Evolutionary conservation across 2,329 filamentous ascomycete genomes (phyloP).

Genomic region (Cladosporium austrohemisphaericum): DNA sequence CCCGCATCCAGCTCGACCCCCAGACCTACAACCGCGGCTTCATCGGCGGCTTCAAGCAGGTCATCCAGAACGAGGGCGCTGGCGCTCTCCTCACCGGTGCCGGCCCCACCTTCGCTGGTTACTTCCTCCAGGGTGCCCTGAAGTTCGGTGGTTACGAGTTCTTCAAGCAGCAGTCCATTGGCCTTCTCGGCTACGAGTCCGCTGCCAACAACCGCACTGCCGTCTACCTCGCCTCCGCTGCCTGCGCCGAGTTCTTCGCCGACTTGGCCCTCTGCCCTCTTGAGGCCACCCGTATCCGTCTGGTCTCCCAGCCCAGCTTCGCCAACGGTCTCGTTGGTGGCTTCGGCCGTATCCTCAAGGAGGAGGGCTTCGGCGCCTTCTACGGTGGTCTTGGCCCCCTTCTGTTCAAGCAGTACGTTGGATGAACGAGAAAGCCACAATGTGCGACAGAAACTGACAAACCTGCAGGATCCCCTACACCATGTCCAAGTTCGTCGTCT

Average conservation of each 20-base stretch:
- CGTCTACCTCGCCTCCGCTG: slow-evolving; percentile 69
- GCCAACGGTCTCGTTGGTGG: slow-evolving; percentile 74
- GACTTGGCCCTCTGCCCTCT: slow-evolving; percentile 84
- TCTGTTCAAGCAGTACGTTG: slow-evolving; percentile 68
- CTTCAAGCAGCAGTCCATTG: slow-evolving; percentile 91
- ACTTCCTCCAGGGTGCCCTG: slow-evolving; percentile 91
- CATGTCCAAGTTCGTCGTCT: slow-evolving; percentile 93
- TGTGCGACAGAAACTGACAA: slow-evolving; percentile 14
- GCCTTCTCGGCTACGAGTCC: slow-evolving; percentile 71
- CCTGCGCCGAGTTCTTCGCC: slow-evolving; percentile 61
- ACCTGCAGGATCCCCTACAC: slow-evolving; percentile 74
- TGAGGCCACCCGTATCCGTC: slow-evolving; percentile 87
- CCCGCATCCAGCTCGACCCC: slow-evolving; percentile 89
- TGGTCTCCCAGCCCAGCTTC: slow-evolving; percentile 82
- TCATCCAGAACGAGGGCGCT: slow-evolving; percentile 78
- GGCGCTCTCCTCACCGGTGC: slow-evolving; percentile 81
- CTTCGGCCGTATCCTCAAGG: slow-evolving; percentile 77
- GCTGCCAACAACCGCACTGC: slow-evolving; percentile 74
- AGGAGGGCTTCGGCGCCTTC: slow-evolving; percentile 79
- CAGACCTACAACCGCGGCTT: slow-evolving; percentile 83
- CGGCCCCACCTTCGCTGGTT: slow-evolving; percentile 81
- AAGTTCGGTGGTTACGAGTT: slow-evolving; percentile 95
- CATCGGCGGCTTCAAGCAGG: slow-evolving; percentile 81
- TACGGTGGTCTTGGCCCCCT: slow-evolving; percentile 89
- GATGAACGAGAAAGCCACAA: background rate